These are phyloP conservation scores for Talaromyces sp. DNA, from an alignment of 2,329 filamentous ascomycete species.

Conservation along the genomic window DNA sequence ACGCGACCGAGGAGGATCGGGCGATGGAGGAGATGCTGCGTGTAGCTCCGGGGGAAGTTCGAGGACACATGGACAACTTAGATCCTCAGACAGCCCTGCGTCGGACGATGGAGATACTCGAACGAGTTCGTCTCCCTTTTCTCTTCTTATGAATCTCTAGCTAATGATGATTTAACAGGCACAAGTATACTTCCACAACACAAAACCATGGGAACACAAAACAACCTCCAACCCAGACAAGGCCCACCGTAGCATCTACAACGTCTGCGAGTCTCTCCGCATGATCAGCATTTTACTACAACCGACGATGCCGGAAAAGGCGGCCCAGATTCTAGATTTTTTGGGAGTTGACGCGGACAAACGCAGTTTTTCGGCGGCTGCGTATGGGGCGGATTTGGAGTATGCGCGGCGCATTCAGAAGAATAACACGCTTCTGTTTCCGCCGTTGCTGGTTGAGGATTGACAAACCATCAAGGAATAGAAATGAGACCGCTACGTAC, in stretches of 20 bases:
- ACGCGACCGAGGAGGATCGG: conserved; percentile 23
- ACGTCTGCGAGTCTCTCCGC: conserved; percentile 68
- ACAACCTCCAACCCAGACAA: conserved; percentile 25
- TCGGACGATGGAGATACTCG: conserved; percentile 56
- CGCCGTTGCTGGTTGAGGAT: conserved; percentile 36
- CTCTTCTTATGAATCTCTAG: neutral
- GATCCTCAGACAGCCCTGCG: conserved; percentile 62
- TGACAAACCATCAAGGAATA: conserved; percentile 7
- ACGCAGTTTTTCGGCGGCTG: conserved; percentile 59
- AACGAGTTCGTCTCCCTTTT: conserved; percentile 43
- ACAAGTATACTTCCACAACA: conserved; percentile 60
- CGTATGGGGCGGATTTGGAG: conserved; percentile 56
- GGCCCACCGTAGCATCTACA: conserved; percentile 60
- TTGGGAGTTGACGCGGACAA: conserved; percentile 62
- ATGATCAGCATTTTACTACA: conserved; percentile 79
- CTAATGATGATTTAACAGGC: conserved; percentile 39
- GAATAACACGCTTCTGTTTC: conserved; percentile 47
- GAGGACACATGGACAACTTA: conserved; percentile 55
- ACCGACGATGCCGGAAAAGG: conserved; percentile 81
- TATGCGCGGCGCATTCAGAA: conserved; percentile 45
- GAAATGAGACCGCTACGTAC: too few species aligned
- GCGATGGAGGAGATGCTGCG: conserved; percentile 38
- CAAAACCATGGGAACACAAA: conserved; percentile 59
- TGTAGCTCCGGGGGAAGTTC: conserved; percentile 37
- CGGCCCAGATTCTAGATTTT: conserved; percentile 65